Conservation (phyloP, 192 early-diverging fungal genomes). For the Coemansia sp. region DNA sequence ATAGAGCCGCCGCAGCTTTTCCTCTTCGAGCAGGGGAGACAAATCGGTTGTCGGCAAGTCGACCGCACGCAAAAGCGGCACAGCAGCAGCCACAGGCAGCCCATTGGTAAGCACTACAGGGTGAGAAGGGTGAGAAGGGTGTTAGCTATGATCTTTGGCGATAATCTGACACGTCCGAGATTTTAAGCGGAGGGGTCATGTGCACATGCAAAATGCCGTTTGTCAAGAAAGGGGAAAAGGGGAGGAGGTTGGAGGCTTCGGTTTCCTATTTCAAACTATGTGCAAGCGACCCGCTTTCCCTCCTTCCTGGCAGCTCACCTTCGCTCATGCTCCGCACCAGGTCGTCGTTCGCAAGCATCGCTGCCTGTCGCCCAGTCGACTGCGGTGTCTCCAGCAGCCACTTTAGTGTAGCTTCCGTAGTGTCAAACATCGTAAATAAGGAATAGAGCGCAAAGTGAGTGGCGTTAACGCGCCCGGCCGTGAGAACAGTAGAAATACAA, state of each 20-base stretch:
- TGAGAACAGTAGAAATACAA: not conserved
- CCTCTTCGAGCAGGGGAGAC: slow-evolving; percentile 8
- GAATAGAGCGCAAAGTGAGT: not conserved
- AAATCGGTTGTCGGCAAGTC: not conserved
- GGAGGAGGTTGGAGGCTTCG: not conserved
- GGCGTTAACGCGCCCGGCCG: not conserved
- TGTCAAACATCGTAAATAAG: not conserved
- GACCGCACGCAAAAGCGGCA: slow-evolving; percentile 1
- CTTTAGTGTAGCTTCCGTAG: not conserved
- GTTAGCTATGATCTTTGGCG: not conserved
- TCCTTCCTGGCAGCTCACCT: slow-evolving; percentile 8
- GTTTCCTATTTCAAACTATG: not conserved
- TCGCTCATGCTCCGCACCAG: slow-evolving; percentile 28
- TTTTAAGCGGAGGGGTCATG: not conserved
- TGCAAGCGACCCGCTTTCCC: too few relatives aligned
- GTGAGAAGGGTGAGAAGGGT: not conserved
- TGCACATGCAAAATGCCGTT: not conserved
- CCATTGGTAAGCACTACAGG: slow-evolving; percentile 22
- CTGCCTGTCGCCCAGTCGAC: not conserved
- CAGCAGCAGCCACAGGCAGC: slow-evolving; percentile 10
- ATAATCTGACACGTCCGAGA: not conserved
- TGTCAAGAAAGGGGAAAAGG: too few relatives aligned
- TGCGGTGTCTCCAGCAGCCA: not conserved
- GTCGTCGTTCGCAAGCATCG: not conserved
- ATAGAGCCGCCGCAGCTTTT: slow-evolving; percentile 31